Percentiles rank a stretch among this genome's conserved stretches.
Evolutionary conservation across 352 stramenopile genomes (phyloP).

Genomic region (Pythium guiyangense): DNA sequence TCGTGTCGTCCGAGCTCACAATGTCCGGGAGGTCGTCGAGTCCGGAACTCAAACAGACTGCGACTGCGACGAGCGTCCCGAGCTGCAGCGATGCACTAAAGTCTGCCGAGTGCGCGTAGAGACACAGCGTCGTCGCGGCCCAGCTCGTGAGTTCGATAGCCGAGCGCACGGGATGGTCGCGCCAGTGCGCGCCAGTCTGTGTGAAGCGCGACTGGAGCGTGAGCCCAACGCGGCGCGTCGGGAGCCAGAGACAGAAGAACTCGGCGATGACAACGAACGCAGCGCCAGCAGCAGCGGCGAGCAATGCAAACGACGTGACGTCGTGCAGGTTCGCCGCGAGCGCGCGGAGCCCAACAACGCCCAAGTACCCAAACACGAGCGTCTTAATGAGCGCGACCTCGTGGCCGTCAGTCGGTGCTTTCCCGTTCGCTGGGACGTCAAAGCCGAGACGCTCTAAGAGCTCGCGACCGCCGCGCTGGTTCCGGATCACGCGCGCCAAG

Average conservation of each 20-base stretch:
- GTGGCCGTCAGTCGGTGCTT: constrained; percentile 56
- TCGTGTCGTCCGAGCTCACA: constrained; percentile 31
- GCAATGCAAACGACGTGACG: constrained; percentile 63
- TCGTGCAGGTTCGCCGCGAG: constrained; percentile 68
- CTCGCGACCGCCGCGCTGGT: constrained; percentile 53
- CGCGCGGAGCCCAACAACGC: constrained; percentile 53
- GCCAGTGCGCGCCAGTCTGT: constrained; percentile 52
- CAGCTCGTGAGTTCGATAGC: constrained; percentile 62
- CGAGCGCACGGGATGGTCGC: constrained; percentile 42
- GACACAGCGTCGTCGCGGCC: constrained; percentile 43
- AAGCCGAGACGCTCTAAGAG: constrained; percentile 61
- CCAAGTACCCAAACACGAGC: constrained; percentile 71
- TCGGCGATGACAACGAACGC: constrained; percentile 71
- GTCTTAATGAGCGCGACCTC: constrained; percentile 76
- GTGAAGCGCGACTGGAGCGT: constrained; percentile 78
- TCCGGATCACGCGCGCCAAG: constrained; percentile 60
- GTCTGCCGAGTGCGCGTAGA: constrained; percentile 54
- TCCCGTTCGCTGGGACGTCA: constrained; percentile 67
- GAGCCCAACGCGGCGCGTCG: constrained; percentile 58
- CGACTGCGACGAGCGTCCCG: constrained; percentile 51
- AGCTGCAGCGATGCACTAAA: constrained; percentile 44
- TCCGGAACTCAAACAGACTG: constrained; percentile 41
- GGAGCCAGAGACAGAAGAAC: constrained; percentile 78
- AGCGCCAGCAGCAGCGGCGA: constrained; percentile 60
- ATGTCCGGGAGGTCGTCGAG: constrained; percentile 57